Evolutionary conservation across 352 stramenopile species (phyloP), one percentile per base, ranked within the genome.

Genomic region (Phytopythium sindhum): DNA sequence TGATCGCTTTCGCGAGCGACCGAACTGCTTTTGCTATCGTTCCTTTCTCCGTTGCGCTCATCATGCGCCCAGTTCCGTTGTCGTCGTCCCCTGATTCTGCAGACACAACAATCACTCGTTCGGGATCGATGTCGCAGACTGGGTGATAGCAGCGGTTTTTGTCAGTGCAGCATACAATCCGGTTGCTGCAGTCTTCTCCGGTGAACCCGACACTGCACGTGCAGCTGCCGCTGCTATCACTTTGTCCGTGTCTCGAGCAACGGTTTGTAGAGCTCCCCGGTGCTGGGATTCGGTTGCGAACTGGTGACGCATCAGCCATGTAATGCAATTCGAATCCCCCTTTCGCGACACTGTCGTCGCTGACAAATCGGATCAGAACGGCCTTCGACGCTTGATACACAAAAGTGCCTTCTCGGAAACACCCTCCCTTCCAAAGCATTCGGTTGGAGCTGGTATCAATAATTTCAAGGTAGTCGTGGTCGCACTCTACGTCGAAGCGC

Each of bases 131-230:
- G 15, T 72, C 57, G 47, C 83, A 91, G 0, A 89, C 67, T 0
- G 45, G 6, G 31, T 90, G 61, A 23, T 66, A 57, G 23, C 83
- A 91, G 0, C 68, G 68, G 6, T 9, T 24, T 2, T 66, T 58
- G 50, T 90, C 70, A 0, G 60, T 62, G 35, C 83, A 91, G 50
- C 83, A 91, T 1, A 89, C 64, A 1, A 90, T 69, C n/a, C 72
- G 72, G 50, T 88, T 90, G 57, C 66, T 88, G 58, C 83, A 91
- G 17, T 63, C 77, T 73, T 91, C 83, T 0, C 83, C 79, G 5
- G 75, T 88, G 62, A 90, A 89, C 9, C 83, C 83, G n/a, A 88
- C 76, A 35, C 68, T 90, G 57, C 83, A 91, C 19, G 61, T 70
- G 41, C 83, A 91, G 3, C 26, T 64, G 7, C 80, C 80, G 37